A percentile compares a stretch with the other conserved stretches of the same genome.
These are phyloP conservation scores for Thielaviopsis populi DNA, from an alignment of 2,329 filamentous ascomycete species.

Conservation along the genomic window DNA sequence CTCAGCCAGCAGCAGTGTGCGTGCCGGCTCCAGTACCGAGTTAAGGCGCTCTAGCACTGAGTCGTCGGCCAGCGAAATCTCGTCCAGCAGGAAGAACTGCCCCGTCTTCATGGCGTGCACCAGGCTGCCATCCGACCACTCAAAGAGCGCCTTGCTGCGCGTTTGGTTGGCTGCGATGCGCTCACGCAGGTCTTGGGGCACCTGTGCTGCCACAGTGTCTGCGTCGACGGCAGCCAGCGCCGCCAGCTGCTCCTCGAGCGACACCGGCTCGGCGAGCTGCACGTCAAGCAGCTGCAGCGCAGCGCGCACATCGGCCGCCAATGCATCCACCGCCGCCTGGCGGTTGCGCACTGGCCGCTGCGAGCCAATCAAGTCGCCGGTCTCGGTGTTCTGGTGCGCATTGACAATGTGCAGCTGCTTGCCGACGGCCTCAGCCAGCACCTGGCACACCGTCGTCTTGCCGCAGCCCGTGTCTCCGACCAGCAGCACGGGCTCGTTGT, in stretches of 20 bases:
- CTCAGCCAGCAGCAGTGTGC: conserved; percentile 79
- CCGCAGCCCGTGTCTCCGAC: conserved; percentile 96
- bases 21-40: conserved; percentile 80
- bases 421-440: conserved; percentile 65
- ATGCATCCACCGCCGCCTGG: conserved; percentile 49
- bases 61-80: conserved; percentile 95
- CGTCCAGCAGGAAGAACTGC: conserved; percentile 84
- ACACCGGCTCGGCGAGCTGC: not conserved
- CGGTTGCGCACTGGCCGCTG: conserved; percentile 84
- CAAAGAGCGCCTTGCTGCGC: conserved; percentile 74
- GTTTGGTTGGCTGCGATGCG: conserved; percentile 35
- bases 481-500: conserved; percentile 85
- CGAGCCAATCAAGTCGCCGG: conserved; percentile 89
- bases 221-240: conserved; percentile 32
- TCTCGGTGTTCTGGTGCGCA: conserved; percentile 96
- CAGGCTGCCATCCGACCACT: conserved; percentile 89
- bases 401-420: conserved; percentile 81
- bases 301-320: conserved; percentile 45
- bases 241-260: conserved; percentile 21
- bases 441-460: conserved; percentile 91
- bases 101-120: conserved; percentile 87
- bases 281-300: conserved; percentile 29
- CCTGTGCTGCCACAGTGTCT: conserved; percentile 26
- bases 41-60: conserved; percentile 93
- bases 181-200: conserved; percentile 35